These are phyloP conservation scores for Albophoma yamanashiensis DNA, from an alignment of 2,329 filamentous ascomycete species.

Conservation along the genomic window DNA sequence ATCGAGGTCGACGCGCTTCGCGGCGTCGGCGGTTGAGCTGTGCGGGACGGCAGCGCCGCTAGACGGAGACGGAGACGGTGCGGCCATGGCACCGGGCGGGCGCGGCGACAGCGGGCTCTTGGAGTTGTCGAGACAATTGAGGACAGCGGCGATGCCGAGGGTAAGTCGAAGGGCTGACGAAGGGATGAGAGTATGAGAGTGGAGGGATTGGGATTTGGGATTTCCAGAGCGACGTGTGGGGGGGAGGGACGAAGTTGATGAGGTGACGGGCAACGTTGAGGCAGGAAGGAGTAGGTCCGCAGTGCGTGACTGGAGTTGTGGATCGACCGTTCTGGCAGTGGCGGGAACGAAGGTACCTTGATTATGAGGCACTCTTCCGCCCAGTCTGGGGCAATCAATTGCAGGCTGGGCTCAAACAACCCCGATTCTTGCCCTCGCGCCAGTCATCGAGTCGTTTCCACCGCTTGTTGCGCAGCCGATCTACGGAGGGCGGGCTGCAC, in stretches of 20 bases:
- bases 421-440: not conserved
- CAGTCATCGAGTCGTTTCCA: not conserved
- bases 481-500: not conserved
- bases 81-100: not conserved
- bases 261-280: not conserved
- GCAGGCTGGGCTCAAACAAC: not conserved
- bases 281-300: not conserved
- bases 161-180: too few relatives aligned
- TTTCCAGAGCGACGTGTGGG: not conserved
- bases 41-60: not conserved
- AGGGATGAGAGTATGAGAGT: not conserved
- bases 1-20: slow-evolving; percentile 62
- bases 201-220: not conserved
- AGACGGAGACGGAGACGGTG: not conserved
- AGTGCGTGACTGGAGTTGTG: not conserved
- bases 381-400: not conserved
- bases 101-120: not conserved
- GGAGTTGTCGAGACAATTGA: not conserved
- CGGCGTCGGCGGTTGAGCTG: slow-evolving; percentile 17
- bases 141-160: not conserved
- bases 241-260: not conserved
- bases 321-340: not conserved
- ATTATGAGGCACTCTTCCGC: not conserved
- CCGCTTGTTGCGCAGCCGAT: not conserved
- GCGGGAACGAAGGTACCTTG: not conserved